Evolutionary conservation across 139 green algal genomes (phyloP), one percentile per base, ranked within the genome.

Genomic region (Auxenochlorella pyrenoidosa): DNA sequence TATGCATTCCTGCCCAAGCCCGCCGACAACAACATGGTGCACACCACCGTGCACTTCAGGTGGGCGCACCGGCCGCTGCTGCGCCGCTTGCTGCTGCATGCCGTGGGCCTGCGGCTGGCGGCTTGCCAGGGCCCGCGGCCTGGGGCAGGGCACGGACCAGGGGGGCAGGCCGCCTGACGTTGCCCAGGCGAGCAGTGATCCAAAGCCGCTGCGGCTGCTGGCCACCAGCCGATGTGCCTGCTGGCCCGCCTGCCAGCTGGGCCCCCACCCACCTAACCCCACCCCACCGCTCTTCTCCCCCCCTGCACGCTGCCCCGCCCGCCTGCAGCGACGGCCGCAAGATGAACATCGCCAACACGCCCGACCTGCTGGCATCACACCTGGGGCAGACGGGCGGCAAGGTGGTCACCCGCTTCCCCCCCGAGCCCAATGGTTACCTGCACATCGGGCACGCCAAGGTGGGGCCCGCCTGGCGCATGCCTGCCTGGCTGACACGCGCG

Each of bases 381-480:
- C 87, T 99, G 66, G 78, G 63, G 40, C 72, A 68, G 10, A 99
- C 97, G 10, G 96, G 96, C 22, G 97, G 98, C 59, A 94, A 94
- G 88, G 94, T 98, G 54, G 82, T 97, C 16, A 99, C 98, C 1
- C 94, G 98, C n/a, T 99, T 99, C 87, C 98, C 98, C 0, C 98
- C 98, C 0, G 98, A 99, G 92, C 98, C 98, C 66, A 98, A 98
- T 84, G 95, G 95, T 43, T 98, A 98, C 90, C 91, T 98, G 47
- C 95, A 98, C 89, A 96, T 98, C 65, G 98, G 98, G 0, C 98
- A 99, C 90, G 97, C 96, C 85, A 99, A 99, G 96, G 95, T 96
- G 83, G 68, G 40, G 59, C n/a, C 5, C 18, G 36, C n/a, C n/a
- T n/a, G n/a, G n/a, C n/a, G n/a, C n/a, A n/a, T n/a, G n/a, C n/a